Percentiles rank a stretch among this genome's conserved stretches.
phyloP scores from a whole-genome alignment of 2,329 filamentous ascomycete genomes.

The Alternaria incomplexa region DNA sequence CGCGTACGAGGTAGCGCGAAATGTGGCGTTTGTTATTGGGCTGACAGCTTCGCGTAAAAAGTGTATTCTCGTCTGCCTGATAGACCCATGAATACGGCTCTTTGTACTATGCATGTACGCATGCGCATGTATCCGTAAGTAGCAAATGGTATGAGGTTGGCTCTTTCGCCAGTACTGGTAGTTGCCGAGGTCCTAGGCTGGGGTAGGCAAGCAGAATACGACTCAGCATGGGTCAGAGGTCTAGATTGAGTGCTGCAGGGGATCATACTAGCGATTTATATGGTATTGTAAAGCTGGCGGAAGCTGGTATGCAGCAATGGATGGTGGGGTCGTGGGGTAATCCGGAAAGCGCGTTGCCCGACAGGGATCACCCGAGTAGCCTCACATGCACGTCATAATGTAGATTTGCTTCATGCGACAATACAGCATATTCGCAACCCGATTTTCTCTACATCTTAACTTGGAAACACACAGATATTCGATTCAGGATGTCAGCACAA shows the following conservation, averaged over 20 bases:
- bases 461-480: background rate
- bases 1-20: background rate
- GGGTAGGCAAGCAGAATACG: background rate
- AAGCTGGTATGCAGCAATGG: background rate
- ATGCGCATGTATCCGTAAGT: background rate
- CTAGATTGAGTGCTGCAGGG: background rate
- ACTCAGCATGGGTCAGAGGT: background rate
- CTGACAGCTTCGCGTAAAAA: background rate
- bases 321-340: background rate
- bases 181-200: background rate
- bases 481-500: background rate
- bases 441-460: too few relatives aligned
- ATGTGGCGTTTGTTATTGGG: background rate
- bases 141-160: conserved; percentile 1
- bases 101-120: background rate
- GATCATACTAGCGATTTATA: background rate
- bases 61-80: background rate
- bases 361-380: conserved; percentile 5
- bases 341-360: background rate
- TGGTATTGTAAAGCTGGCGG: background rate
- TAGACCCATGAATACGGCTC: background rate
- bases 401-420: conserved; percentile 1
- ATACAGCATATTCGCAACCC: background rate
- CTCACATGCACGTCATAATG: conserved; percentile 12
- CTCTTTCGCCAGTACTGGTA: background rate